A percentile compares a stretch with the other conserved stretches of the same genome.
These are phyloP conservation scores for Boletellus ananiceps DNA, from an alignment of 768 basidiomycete species.

Conservation along the genomic window DNA sequence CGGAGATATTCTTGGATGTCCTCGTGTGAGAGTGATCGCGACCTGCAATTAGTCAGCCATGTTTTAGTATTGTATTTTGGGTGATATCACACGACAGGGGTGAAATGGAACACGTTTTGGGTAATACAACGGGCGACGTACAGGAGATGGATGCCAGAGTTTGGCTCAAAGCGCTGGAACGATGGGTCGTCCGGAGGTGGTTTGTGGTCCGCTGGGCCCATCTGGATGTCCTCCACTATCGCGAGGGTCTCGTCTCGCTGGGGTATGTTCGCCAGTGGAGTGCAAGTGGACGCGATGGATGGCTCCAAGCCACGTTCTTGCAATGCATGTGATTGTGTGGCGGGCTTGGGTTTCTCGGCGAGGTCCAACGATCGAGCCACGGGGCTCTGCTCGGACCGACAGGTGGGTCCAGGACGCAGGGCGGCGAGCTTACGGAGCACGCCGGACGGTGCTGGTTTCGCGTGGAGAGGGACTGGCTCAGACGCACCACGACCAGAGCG, in stretches of 20 bases:
- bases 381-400: slow-evolving; percentile 9
- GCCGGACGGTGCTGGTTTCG: slow-evolving; percentile 46
- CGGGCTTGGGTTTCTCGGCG: slow-evolving; percentile 14
- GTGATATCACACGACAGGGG: too few relatives aligned
- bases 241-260: slow-evolving; percentile 58
- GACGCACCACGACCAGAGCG: slow-evolving; percentile 4
- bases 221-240: slow-evolving; percentile 69
- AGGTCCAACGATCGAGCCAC: slow-evolving; percentile 32
- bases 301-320: slow-evolving; percentile 8
- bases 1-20: slow-evolving; percentile 76
- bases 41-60: slow-evolving; percentile 41
- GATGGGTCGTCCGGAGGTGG: slow-evolving; percentile 67
- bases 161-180: slow-evolving; percentile 82
- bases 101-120: neutral
- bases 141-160: slow-evolving; percentile 83
- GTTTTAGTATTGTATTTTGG: neutral
- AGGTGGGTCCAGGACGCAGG: slow-evolving; percentile 25
- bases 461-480: slow-evolving; percentile 8
- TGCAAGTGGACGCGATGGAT: slow-evolving; percentile 5
- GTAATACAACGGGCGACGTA: slow-evolving; percentile 38
- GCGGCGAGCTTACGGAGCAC: slow-evolving; percentile 49
- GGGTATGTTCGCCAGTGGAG: slow-evolving; percentile 2
- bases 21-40: slow-evolving; percentile 68
- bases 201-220: slow-evolving; percentile 74
- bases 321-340: neutral